Evolutionary conservation across 345 rosid species (phyloP).

Genomic region (Lepidium didymum): DNA sequence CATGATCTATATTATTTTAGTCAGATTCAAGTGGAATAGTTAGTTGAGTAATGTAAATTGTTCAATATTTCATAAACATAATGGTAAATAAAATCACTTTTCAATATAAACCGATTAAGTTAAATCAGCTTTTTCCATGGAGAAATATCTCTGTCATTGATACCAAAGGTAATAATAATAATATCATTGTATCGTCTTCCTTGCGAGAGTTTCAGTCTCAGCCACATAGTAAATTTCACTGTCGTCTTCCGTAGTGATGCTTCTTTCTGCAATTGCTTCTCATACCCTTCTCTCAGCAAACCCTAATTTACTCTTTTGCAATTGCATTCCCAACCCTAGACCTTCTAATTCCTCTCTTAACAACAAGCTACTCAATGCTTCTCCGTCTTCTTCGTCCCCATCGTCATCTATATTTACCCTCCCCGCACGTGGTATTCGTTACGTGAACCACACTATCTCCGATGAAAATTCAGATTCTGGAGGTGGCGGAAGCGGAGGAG

Average conservation of each 20-base stretch:
- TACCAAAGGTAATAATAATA: too few species aligned
- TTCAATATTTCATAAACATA: too few species aligned
- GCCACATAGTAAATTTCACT: conserved; percentile 21
- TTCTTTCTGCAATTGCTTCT: conserved; percentile 47
- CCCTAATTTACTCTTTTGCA: conserved; percentile 24
- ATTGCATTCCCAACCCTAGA: conserved; percentile 18
- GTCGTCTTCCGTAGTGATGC: conserved; percentile 34
- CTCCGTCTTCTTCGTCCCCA: conserved; percentile 28
- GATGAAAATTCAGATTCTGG: conserved; percentile 22
- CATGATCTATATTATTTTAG: too few species aligned
- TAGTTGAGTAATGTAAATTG: too few species aligned
- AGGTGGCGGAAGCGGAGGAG: not conserved
- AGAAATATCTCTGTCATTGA: too few species aligned
- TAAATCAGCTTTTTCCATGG: too few species aligned
- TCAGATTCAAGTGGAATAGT: too few species aligned
- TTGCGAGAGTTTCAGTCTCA: conserved; percentile 23
- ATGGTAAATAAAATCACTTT: too few species aligned
- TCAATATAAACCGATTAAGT: too few species aligned
- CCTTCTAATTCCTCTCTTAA: conserved; percentile 24
- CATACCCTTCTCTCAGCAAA: conserved; percentile 24
- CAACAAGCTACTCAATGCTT: conserved; percentile 22
- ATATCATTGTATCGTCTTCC: conserved; percentile 20
- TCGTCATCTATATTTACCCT: conserved; percentile 20
- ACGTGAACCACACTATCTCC: conserved; percentile 39
- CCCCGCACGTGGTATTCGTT: conserved; percentile 35